Evolutionary conservation across 805 yeast species (phyloP).

Genomic region (Myxozyma mucilagina): DNA sequence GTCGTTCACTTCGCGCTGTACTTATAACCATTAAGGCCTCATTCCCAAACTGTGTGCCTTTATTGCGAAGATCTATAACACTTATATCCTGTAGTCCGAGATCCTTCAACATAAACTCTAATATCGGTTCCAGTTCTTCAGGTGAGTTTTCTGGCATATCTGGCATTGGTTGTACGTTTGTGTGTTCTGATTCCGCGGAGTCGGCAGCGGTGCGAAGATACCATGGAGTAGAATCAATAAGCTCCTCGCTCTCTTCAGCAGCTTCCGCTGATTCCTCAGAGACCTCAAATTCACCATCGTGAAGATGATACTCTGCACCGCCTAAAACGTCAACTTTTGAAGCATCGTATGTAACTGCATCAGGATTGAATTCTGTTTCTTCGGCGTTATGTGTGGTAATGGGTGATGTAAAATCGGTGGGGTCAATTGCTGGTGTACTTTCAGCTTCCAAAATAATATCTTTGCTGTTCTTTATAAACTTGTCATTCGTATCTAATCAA

Average conservation of each 20-base stretch:
- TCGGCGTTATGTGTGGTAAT: background rate
- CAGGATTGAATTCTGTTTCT: background rate
- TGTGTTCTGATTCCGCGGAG: background rate
- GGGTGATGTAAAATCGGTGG: background rate
- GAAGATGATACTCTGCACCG: slow-evolving; percentile 23
- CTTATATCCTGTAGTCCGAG: slow-evolving; percentile 65
- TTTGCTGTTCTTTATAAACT: background rate
- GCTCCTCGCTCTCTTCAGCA: background rate
- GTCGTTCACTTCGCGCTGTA: slow-evolving; percentile 76
- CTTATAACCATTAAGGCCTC: slow-evolving; percentile 57
- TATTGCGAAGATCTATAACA: slow-evolving; percentile 62
- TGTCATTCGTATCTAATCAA: background rate
- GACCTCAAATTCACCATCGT: slow-evolving; percentile 18
- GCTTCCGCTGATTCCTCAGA: background rate
- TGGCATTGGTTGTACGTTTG: slow-evolving; percentile 48
- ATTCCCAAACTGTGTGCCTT: slow-evolving; percentile 45
- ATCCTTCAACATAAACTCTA: slow-evolving; percentile 53
- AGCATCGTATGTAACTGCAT: slow-evolving; percentile 14
- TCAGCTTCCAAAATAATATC: slow-evolving; percentile 6
- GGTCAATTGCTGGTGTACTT: background rate
- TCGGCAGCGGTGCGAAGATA: slow-evolving; percentile 15
- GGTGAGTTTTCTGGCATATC: slow-evolving; percentile 64
- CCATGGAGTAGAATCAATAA: slow-evolving; percentile 24
- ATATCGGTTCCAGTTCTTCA: slow-evolving; percentile 46
- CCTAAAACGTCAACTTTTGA: background rate